Evolutionary conservation across 768 basidiomycete genomes (phyloP).

Genomic region (Pleurotus ostreatus): DNA sequence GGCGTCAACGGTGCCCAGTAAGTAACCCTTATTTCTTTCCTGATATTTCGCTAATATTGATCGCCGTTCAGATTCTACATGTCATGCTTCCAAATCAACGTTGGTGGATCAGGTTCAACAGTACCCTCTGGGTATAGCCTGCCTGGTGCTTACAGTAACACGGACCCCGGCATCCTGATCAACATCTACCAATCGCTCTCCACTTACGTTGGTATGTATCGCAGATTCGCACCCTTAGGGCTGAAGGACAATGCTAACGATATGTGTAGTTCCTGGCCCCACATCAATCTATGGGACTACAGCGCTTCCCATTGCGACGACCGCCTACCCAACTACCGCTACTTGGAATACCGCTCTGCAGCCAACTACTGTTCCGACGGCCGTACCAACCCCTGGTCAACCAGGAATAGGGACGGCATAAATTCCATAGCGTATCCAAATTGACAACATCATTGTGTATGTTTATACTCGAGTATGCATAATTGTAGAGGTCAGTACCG

Average conservation of each 20-base stretch:
- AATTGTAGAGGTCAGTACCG: too few relatives aligned
- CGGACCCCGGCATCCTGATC: slow-evolving; percentile 38
- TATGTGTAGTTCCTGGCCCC: slow-evolving; percentile 39
- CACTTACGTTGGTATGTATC: slow-evolving; percentile 33
- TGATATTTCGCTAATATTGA: background rate
- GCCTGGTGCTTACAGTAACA: slow-evolving; percentile 38
- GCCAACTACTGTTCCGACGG: slow-evolving; percentile 42
- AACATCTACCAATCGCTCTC: slow-evolving; percentile 42
- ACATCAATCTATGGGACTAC: slow-evolving; percentile 33
- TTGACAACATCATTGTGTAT: too few relatives aligned
- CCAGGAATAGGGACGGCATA: slow-evolving; percentile 10
- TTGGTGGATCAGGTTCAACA: slow-evolving; percentile 25
- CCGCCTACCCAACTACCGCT: slow-evolving; percentile 41
- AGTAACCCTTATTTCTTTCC: slow-evolving; percentile 6
- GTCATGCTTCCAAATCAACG: slow-evolving; percentile 42
- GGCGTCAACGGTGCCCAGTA: slow-evolving; percentile 33
- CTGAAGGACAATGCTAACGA: background rate
- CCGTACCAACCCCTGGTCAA: slow-evolving; percentile 17
- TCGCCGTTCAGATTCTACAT: slow-evolving; percentile 31
- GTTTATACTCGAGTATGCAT: too few relatives aligned
- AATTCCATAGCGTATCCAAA: background rate
- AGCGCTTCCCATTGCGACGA: slow-evolving; percentile 35
- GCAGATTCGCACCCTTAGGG: background rate
- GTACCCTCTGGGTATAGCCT: slow-evolving; percentile 35
- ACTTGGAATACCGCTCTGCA: slow-evolving; percentile 48